Base-by-base conservation (phyloP, 2,329 filamentous ascomycete genomes). In the Diaporthe sp. region DNA sequence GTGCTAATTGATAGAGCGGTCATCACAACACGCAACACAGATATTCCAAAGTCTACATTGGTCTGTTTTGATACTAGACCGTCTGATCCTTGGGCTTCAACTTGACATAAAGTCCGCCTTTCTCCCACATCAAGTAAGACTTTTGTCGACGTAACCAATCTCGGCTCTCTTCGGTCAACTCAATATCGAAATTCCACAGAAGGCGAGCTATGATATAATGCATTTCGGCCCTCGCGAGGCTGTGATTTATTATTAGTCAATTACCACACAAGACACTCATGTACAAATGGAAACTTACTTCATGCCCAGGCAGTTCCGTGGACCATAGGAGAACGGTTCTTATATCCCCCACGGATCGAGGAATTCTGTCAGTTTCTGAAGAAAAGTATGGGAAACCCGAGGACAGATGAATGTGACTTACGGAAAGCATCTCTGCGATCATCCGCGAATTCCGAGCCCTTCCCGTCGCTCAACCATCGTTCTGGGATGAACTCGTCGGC, bases 181-280 rank as follows among this genome's bases (percentile, higher is more conserved):
- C 77, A 72, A 88, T 71, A 71, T 88, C 85, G 75, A 87, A 88
- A 70, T 85, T 85, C 78, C 82, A 88, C 0, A 88, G 75, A 3
- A 88, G 73, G 15, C 81, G 82, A 0, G 85, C 83, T 2, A 88
- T 77, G 37, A 88, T 85, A 7, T 88, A 76, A 12, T 86, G 81
- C 82, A 88, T 85, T 76, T 89, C 86, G n/a, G 83, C 81, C 68
- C 86, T 87, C 10, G 86, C 86, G 35, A 89, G 80, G 74, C 85
- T 88, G 53, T 13, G 35, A 10, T 35, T 19, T 8, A 3, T 47
- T 6, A 37, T 70, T 37, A 65, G 47, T 25, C 2, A 12, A 55
- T 8, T 30, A 13, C 4, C 17, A 22, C 17, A 22, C 4, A 25
- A 51, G 12, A 42, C 10, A 13, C 1, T 9, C 19, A 8, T 4